phyloP scores from a whole-genome alignment of 805 yeast genomes.

The Yamadazyma philogaea region DNA sequence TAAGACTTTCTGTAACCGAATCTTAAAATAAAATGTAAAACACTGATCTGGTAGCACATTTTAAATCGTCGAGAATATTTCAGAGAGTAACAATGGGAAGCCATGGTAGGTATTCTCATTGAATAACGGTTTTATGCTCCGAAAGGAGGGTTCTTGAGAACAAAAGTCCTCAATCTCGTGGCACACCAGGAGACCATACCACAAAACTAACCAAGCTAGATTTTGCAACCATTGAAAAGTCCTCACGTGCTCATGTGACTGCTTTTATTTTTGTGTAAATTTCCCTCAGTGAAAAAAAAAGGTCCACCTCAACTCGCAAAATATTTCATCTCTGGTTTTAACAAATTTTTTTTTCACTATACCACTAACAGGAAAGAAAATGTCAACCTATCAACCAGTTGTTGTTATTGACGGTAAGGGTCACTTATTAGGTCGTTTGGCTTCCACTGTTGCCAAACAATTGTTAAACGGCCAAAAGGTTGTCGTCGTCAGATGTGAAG shows the following conservation, averaged over 20 bases:
- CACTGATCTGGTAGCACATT: no score
- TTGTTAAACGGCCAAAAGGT: slow-evolving; percentile 96
- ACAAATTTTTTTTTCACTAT: slow-evolving; percentile 8
- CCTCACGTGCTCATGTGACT: slow-evolving; percentile 10
- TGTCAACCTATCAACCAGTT: slow-evolving; percentile 93
- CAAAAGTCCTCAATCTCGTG: no score
- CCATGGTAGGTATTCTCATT: no score
- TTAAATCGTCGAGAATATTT: no score
- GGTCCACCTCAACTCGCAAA: slow-evolving; percentile 1
- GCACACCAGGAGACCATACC: no score
- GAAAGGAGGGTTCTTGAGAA: no score
- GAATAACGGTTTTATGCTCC: no score
- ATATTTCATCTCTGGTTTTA: slow-evolving; percentile 5
- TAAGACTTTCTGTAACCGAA: no score
- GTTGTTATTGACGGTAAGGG: slow-evolving; percentile 99
- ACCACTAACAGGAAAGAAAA: slow-evolving; percentile 20
- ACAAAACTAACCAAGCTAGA: no score
- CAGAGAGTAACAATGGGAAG: no score
- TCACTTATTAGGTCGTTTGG: slow-evolving; percentile 99
- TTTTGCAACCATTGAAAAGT: slow-evolving; percentile 2
- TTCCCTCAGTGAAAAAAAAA: neutral
- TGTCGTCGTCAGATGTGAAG: slow-evolving; percentile 96
- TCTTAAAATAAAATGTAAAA: no score
- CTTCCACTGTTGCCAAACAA: slow-evolving; percentile 98
- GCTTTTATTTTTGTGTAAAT: slow-evolving; percentile 12